Base-by-base conservation (phyloP, 768 basidiomycete genomes). In the Mycena leptocephala region DNA sequence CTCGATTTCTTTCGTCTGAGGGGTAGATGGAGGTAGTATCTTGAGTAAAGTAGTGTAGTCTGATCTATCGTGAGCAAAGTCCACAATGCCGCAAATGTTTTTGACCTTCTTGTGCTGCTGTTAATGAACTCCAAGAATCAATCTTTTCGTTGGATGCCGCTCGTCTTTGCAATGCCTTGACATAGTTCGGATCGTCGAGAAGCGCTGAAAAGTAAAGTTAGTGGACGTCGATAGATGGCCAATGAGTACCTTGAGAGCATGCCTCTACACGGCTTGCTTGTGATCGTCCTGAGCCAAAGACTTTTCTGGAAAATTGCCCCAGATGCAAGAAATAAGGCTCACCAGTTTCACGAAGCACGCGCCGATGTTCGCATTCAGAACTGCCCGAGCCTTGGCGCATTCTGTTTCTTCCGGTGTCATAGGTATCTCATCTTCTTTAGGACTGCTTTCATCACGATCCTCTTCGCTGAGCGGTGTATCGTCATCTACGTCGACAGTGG, bases 141-240 rank as follows among this genome's bases (percentile, higher is more conserved):
- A 99, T 85, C 53, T 88, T 86, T 76, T 97, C 96, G 81, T 97
- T 98, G 9, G 95, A 95, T 26, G 90, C 81, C 16, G 97, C 97
- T n/a, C 98, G 92, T 79, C 98, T 88, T 81, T 96, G 95, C 8
- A 98, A 87, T 0, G 95, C 97, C 84, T 98, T 99, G 78, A 94
- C 83, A 82, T 99, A 98, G 26, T 85, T 82, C 14, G 97, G 94
- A 80, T 98, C 95, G 80, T 99, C 95, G 37, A 89, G 84, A n/a
- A 99, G 88, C 30, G 97, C 97, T 97, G 80, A 5, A 58, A 41
- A 30, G 39, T 65, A 24, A 20, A 69, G 20, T 35, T 30, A 72
- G 61, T 43, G 8, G 43, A 20, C 22, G 26, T 37, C 32, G 20
- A 26, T 24, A 61, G 67, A 56, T 82, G 61, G 39, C 22, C 5